Evolutionary conservation across 1,284 basidiomycete species (phyloP).

Genomic region (Sanguinoderma infundibulare): DNA sequence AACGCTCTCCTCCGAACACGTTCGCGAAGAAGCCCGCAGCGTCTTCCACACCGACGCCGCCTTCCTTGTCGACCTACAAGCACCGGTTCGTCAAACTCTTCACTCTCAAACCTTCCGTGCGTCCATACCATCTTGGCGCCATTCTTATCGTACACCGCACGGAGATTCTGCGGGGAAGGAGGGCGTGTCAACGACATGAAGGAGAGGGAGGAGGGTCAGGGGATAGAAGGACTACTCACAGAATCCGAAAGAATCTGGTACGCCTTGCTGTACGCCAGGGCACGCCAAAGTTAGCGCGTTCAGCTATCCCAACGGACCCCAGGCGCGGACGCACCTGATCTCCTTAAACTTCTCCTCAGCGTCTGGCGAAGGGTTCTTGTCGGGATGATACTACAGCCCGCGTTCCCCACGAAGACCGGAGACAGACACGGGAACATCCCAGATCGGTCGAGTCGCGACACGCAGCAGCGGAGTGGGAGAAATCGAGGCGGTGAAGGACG

Average conservation of each 20-base stretch:
- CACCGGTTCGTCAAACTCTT: not conserved
- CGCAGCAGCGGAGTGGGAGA: not conserved
- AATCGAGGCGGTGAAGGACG: too few relatives aligned
- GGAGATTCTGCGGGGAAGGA: conserved; percentile 65
- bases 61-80: conserved; percentile 70
- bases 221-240: conserved; percentile 50
- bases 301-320: not conserved
- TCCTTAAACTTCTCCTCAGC: conserved; percentile 95
- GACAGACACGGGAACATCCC: not conserved
- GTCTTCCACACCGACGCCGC: conserved; percentile 76
- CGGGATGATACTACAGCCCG: conserved; percentile 81
- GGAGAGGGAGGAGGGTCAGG: not conserved
- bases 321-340: conserved; percentile 61
- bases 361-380: conserved; percentile 89
- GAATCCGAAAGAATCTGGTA: conserved; percentile 89
- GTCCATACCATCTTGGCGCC: conserved; percentile 80
- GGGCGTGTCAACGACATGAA: conserved; percentile 25
- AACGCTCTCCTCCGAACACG: conserved; percentile 90
- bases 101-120: not conserved
- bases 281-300: conserved; percentile 16
- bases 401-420: not conserved
- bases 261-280: conserved; percentile 66
- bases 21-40: conserved; percentile 91
- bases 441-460: not conserved
- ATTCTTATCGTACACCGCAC: conserved; percentile 95